Conservation (phyloP, 495 filamentous ascomycete genomes). For the Polyplosphaeria fusca region DNA sequence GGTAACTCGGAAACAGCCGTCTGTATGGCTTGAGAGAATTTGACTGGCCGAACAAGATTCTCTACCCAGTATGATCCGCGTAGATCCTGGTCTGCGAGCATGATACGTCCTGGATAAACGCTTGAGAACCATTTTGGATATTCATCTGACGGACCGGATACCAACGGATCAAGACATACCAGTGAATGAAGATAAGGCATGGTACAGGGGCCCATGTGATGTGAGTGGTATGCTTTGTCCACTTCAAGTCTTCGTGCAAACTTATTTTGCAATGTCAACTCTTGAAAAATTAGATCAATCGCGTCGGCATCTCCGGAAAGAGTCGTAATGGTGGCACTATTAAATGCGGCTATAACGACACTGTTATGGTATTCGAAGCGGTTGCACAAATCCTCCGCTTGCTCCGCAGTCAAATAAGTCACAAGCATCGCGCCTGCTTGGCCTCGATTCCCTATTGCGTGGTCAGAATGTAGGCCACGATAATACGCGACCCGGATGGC, state of each 20-base stretch:
- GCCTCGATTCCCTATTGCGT: not conserved
- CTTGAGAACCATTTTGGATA: not conserved
- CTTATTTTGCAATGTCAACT: not conserved
- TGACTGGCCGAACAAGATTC: slow-evolving; percentile 18
- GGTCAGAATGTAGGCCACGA: slow-evolving; percentile 2
- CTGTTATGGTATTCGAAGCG: not conserved
- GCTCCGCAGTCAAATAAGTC: not conserved
- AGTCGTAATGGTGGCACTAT: slow-evolving; percentile 8
- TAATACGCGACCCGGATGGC: slow-evolving; percentile 16
- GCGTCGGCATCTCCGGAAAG: slow-evolving; percentile 14
- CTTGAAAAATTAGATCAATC: not conserved
- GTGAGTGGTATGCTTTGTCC: slow-evolving; percentile 28
- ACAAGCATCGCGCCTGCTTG: slow-evolving; percentile 11
- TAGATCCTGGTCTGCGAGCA: not conserved
- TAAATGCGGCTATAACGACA: not conserved
- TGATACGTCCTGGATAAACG: not conserved
- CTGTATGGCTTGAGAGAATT: slow-evolving; percentile 19
- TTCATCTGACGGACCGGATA: not conserved
- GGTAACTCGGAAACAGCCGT: not conserved
- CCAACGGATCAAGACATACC: not conserved
- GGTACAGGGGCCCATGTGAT: slow-evolving; percentile 8
- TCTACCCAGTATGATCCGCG: slow-evolving; percentile 21
- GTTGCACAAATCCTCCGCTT: not conserved
- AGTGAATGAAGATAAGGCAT: not conserved
- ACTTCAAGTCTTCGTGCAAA: slow-evolving; percentile 3